Percentiles rank a stretch among this genome's conserved stretches.
Conservation (phyloP, 192 early-diverging fungal species). For the Geosiphon pyriformis region DNA sequence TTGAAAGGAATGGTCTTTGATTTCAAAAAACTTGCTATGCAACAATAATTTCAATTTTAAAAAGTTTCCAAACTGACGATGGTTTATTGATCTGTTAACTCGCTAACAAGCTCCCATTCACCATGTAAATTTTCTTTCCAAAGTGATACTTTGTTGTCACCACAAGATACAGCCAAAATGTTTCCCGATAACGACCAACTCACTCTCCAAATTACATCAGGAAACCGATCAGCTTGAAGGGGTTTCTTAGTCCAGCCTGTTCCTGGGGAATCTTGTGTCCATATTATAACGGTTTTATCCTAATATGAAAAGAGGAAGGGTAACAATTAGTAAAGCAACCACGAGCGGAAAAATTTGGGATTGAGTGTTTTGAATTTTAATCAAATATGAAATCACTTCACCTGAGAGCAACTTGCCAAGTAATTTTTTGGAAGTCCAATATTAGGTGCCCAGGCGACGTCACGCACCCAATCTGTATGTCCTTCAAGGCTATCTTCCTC, state of each 20-base stretch:
- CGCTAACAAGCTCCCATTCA: slow-evolving; percentile 84
- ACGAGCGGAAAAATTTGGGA: background rate
- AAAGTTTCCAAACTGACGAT: too few species aligned
- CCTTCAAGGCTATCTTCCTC: slow-evolving; percentile 78
- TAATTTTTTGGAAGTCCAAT: slow-evolving; percentile 85
- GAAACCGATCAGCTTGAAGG: slow-evolving; percentile 72
- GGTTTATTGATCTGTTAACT: slow-evolving; percentile 50
- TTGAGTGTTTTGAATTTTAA: background rate
- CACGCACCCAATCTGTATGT: slow-evolving; percentile 97
- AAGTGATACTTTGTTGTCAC: slow-evolving; percentile 93
- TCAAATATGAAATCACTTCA: slow-evolving; percentile 21
- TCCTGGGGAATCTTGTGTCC: slow-evolving; percentile 75
- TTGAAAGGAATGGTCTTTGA: too few species aligned
- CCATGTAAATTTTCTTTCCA: slow-evolving; percentile 95
- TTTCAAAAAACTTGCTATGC: too few species aligned
- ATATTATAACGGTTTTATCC: slow-evolving; percentile 95
- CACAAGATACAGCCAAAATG: slow-evolving; percentile 91
- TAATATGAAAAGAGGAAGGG: slow-evolving; percentile 13
- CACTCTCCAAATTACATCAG: slow-evolving; percentile 97
- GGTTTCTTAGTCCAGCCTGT: slow-evolving; percentile 71
- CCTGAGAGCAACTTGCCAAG: slow-evolving; percentile 91
- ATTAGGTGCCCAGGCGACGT: slow-evolving; percentile 95
- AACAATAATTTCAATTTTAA: too few species aligned
- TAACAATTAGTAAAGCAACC: background rate
- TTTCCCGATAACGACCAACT: slow-evolving; percentile 96